These are phyloP conservation scores for Opeltia flavorubescens DNA, from an alignment of 495 filamentous ascomycete species.

Conservation along the genomic window DNA sequence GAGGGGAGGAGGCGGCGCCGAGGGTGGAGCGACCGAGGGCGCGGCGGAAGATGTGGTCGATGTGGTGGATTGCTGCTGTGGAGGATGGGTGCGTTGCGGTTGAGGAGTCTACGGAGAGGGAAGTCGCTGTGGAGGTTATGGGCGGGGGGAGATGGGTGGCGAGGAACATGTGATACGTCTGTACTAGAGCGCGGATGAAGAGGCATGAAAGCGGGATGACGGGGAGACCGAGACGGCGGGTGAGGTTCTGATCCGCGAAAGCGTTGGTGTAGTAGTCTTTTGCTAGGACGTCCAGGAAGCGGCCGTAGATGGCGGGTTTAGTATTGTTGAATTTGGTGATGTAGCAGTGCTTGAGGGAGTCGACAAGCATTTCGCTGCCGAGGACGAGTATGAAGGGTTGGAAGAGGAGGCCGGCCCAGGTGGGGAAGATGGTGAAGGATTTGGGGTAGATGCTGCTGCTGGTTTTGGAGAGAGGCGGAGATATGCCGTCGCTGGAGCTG, in stretches of 20 bases:
- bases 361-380: slow-evolving; percentile 90
- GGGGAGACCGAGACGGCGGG: slow-evolving; percentile 77
- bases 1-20: background rate
- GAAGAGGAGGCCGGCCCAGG: slow-evolving; percentile 68
- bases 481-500: background rate
- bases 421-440: slow-evolving; percentile 78
- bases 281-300: slow-evolving; percentile 81
- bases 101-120: slow-evolving; percentile 42
- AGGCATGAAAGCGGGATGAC: slow-evolving; percentile 87
- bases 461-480: too few species aligned
- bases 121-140: slow-evolving; percentile 53
- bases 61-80: slow-evolving; percentile 54
- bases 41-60: slow-evolving; percentile 37
- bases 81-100: slow-evolving; percentile 47
- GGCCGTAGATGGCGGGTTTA: slow-evolving; percentile 72
- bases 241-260: slow-evolving; percentile 79
- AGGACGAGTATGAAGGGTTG: slow-evolving; percentile 87
- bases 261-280: slow-evolving; percentile 98
- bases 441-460: slow-evolving; percentile 45
- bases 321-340: slow-evolving; percentile 98
- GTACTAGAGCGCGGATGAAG: slow-evolving; percentile 85
- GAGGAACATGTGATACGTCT: slow-evolving; percentile 98
- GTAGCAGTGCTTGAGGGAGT: slow-evolving; percentile 95
- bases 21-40: slow-evolving; percentile 13
- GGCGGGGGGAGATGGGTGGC: slow-evolving; percentile 65